Evolutionary conservation across 495 filamentous ascomycete species (phyloP), one percentile per base, ranked within the genome.

Genomic region (Tuber umbilicatum): DNA sequence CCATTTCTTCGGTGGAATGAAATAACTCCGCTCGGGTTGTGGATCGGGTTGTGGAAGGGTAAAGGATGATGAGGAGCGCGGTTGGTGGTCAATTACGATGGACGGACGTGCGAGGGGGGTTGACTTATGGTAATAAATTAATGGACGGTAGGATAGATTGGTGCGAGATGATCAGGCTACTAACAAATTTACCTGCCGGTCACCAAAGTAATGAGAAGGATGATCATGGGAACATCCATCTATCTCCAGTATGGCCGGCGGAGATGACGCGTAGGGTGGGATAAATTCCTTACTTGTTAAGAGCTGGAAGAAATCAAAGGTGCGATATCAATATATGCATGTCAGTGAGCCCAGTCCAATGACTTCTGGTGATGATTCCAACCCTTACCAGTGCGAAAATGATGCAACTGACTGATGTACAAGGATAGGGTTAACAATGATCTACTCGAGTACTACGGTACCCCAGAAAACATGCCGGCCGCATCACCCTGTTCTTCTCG

Each of bases 201-300:
- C 55, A 64, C 55, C 55, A 64, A 35, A 64, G 55, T 19, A 35
- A 64, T 64, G 55, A 3, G 55, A 17, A 17, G 55, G 55, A 19
- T 64, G 55, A 64, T 64, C 55, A 64, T 35, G 55, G 55, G 55
- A 64, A 64, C 55, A 31, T 64, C 55, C 55, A 64, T 64, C 55
- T 35, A 35, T 6, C 55, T 17, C 55, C 55, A 64, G 27, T 64
- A 35, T 64, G 55, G 55, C 55, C 55, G 55, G 55, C 55, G 55
- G 55, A 35, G 55, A 64, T 64, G 55, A 35, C 9, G 27, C 50
- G 27, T 35, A 64, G 55, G 55, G 55, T 35, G 55, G 27, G 27
- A 64, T 31, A 64, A 35, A 64, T 35, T 5, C 55, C 55, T 31
- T 17, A 64, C 55, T 64, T 35, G 55, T 17, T 1, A 12, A 17